A percentile compares a stretch with the other conserved stretches of the same genome.
These are phyloP conservation scores for Arctostaphylos glauca DNA, from an alignment of 148 eudicot genomes.

Conservation along the genomic window DNA sequence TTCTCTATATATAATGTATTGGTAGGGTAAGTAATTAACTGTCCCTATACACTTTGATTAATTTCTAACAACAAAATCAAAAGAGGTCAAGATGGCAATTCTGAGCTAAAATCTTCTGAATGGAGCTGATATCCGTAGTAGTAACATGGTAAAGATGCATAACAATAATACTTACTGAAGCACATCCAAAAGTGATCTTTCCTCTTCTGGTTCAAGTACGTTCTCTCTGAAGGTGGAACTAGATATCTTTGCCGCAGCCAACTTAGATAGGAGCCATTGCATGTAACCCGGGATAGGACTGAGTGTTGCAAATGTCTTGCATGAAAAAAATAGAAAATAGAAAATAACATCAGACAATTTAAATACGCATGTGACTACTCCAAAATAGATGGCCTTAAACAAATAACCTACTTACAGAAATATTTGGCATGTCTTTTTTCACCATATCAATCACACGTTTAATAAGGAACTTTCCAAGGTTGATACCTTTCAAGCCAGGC, in stretches of 20 bases:
- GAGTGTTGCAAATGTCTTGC: constrained; percentile 85
- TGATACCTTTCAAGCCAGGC: constrained; percentile 94
- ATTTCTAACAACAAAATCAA: background rate
- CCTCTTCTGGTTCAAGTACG: constrained; percentile 65
- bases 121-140: constrained; percentile 1
- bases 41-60: too few species aligned
- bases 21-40: too few species aligned
- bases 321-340: constrained; percentile 4
- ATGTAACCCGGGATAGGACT: constrained; percentile 96
- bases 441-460: constrained; percentile 93
- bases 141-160: background rate
- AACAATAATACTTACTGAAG: constrained; percentile 45
- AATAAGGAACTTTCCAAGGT: constrained; percentile 92
- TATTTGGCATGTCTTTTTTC: constrained; percentile 83
- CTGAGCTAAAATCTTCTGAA: background rate
- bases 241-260: constrained; percentile 59
- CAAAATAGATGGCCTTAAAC: background rate
- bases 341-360: constrained; percentile 15
- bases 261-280: constrained; percentile 87
- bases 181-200: constrained; percentile 55
- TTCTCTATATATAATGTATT: too few species aligned
- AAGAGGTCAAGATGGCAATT: background rate
- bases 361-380: background rate
- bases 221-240: constrained; percentile 68
- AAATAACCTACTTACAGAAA: constrained; percentile 58